Conservation (phyloP, 2,329 filamentous ascomycete species). For the Phoma sp. region DNA sequence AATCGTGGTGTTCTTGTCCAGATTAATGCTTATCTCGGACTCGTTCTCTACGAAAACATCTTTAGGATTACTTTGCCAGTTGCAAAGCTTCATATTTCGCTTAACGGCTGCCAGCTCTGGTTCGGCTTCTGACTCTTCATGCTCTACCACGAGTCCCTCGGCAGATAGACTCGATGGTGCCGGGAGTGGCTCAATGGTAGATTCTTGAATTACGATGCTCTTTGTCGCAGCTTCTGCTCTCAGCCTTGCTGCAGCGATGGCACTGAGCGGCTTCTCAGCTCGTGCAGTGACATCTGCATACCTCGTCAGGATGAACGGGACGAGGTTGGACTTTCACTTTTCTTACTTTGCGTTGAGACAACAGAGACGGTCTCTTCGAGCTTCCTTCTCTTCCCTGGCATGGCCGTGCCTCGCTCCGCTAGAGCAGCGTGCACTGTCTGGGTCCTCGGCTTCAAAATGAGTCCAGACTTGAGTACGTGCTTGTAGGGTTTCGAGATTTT, state of each 20-base stretch:
- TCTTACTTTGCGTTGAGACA: conserved; percentile 18
- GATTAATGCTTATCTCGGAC: conserved; percentile 34
- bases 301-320: conserved; percentile 1
- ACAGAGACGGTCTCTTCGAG: conserved; percentile 9
- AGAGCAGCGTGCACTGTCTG: not conserved
- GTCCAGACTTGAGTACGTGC: not conserved
- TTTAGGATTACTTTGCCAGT: conserved; percentile 34
- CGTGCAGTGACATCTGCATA: conserved; percentile 16
- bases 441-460: not conserved
- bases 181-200: conserved; percentile 21
- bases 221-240: conserved; percentile 31
- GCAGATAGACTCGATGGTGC: conserved; percentile 26
- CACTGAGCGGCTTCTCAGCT: conserved; percentile 37
- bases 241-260: conserved; percentile 44
- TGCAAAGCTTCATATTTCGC: conserved; percentile 41
- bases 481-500: too few species aligned
- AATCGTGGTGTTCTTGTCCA: conserved; percentile 46
- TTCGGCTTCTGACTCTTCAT: conserved; percentile 28
- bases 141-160: conserved; percentile 23
- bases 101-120: conserved; percentile 19
- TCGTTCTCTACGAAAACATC: conserved; percentile 35
- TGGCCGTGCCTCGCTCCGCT: not conserved
- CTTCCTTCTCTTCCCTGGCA: conserved; percentile 45
- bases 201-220: conserved; percentile 15
- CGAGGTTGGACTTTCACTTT: not conserved